phyloP scores from a whole-genome alignment of 148 eudicot species.

The Persicaria tinctoria region DNA sequence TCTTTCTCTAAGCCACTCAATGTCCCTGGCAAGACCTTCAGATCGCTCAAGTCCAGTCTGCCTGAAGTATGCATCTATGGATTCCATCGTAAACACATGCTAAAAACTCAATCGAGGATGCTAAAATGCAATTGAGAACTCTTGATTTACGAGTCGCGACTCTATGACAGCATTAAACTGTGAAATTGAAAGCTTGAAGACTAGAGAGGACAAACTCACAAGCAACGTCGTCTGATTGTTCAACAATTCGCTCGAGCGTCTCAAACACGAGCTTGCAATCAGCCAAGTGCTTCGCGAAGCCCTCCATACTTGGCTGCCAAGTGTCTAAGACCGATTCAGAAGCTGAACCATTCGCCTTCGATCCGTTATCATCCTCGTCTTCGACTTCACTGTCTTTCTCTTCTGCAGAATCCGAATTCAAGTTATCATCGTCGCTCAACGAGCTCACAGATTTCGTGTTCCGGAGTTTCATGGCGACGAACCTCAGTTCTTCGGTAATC shows the following conservation, averaged over 20 bases:
- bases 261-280: slow-evolving; percentile 71
- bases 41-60: slow-evolving; percentile 87
- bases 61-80: slow-evolving; percentile 76
- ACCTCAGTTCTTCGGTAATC: slow-evolving; percentile 84
- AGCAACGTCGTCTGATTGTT: slow-evolving; percentile 70
- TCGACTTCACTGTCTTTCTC: slow-evolving; percentile 7
- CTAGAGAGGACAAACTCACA: slow-evolving; percentile 44
- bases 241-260: slow-evolving; percentile 68
- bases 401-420: slow-evolving; percentile 4
- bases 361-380: slow-evolving; percentile 10
- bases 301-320: slow-evolving; percentile 73
- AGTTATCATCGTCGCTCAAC: slow-evolving; percentile 2
- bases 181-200: neutral
- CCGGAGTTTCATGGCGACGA: slow-evolving; percentile 82
- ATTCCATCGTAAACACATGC: neutral
- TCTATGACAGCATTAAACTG: neutral
- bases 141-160: neutral
- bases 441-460: slow-evolving; percentile 24
- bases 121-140: neutral
- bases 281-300: slow-evolving; percentile 67
- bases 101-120: slow-evolving; percentile 29
- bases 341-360: slow-evolving; percentile 14
- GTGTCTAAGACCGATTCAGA: slow-evolving; percentile 11
- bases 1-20: slow-evolving; percentile 65
- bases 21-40: slow-evolving; percentile 48